A percentile compares a stretch with the other conserved stretches of the same genome.
Conservation (phyloP, 139 green algal species). For the Diplosphaera chodatii region DNA sequence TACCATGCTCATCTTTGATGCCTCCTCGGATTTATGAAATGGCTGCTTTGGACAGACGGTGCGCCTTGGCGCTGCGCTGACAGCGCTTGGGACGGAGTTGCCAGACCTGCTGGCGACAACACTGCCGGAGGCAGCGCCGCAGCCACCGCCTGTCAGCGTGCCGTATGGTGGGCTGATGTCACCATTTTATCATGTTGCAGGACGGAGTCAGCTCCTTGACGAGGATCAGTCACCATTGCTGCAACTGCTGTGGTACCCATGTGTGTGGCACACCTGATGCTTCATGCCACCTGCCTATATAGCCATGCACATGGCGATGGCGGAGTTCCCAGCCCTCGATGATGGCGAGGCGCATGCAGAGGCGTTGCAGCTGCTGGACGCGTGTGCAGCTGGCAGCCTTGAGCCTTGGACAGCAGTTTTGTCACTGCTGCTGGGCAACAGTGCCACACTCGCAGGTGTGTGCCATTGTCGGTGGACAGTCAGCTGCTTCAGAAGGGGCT, state of each 20-base stretch:
- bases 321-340: conserved; percentile 16
- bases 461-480: background rate
- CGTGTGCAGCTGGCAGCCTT: conserved; percentile 26
- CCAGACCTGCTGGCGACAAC: conserved; percentile 20
- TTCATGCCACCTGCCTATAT: no score
- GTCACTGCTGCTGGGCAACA: conserved; percentile 51
- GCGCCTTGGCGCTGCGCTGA: conserved; percentile 10
- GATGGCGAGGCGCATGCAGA: background rate
- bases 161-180: background rate
- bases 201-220: no score
- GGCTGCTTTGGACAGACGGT: no score
- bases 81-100: conserved; percentile 12
- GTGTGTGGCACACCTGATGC: no score
- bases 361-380: conserved; percentile 29
- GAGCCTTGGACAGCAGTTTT: conserved; percentile 37
- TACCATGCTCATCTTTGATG: no score
- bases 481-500: no score
- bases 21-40: no score
- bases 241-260: no score
- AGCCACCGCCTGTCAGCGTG: background rate
- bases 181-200: background rate
- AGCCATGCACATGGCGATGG: conserved; percentile 37
- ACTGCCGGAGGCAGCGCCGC: background rate
- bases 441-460: background rate
- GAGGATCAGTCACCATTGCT: no score